phyloP scores from a whole-genome alignment of 768 basidiomycete genomes.

The Pleurotus pulmonarius region DNA sequence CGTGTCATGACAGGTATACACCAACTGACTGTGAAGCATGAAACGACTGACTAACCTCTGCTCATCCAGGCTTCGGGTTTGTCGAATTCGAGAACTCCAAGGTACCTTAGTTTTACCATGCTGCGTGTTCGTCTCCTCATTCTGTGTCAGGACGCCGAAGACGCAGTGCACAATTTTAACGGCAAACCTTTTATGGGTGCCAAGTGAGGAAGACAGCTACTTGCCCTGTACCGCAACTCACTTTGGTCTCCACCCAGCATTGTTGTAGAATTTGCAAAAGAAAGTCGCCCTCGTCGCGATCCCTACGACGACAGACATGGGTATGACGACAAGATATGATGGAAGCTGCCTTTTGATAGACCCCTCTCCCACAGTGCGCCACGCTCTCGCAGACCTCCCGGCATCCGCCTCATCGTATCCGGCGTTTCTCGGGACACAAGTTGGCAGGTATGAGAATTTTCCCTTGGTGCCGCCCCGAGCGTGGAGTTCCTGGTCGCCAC shows the following conservation, averaged over 20 bases:
- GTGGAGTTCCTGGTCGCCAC: slow-evolving; percentile 11
- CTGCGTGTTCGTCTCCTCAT: slow-evolving; percentile 9
- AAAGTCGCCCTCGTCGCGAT: slow-evolving; percentile 82
- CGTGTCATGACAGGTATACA: slow-evolving; percentile 85
- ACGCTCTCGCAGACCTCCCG: slow-evolving; percentile 74
- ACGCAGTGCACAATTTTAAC: slow-evolving; percentile 83
- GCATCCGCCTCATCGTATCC: slow-evolving; percentile 79
- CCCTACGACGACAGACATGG: slow-evolving; percentile 61
- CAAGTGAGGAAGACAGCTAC: slow-evolving; percentile 43
- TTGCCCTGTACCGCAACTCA: background rate
- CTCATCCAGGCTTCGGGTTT: slow-evolving; percentile 77
- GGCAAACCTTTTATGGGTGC: slow-evolving; percentile 88
- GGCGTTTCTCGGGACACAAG: slow-evolving; percentile 93
- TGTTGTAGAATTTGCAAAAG: slow-evolving; percentile 95
- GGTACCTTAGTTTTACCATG: slow-evolving; percentile 31
- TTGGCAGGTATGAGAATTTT: slow-evolving; percentile 87
- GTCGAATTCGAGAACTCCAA: slow-evolving; percentile 90
- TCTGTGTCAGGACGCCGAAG: slow-evolving; percentile 80
- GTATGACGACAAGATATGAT: slow-evolving; percentile 29
- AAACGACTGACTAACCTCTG: slow-evolving; percentile 11
- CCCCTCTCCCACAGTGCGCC: slow-evolving; percentile 34
- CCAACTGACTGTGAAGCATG: slow-evolving; percentile 21
- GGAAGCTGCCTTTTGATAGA: slow-evolving; percentile 2
- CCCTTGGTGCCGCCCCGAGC: slow-evolving; percentile 18
- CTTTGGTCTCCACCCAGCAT: slow-evolving; percentile 50